A percentile compares a stretch with the other conserved stretches of the same genome.
These are phyloP conservation scores for Isoetes taiwanensis DNA, from an alignment of 75 land plant genomes.

Conservation along the genomic window DNA sequence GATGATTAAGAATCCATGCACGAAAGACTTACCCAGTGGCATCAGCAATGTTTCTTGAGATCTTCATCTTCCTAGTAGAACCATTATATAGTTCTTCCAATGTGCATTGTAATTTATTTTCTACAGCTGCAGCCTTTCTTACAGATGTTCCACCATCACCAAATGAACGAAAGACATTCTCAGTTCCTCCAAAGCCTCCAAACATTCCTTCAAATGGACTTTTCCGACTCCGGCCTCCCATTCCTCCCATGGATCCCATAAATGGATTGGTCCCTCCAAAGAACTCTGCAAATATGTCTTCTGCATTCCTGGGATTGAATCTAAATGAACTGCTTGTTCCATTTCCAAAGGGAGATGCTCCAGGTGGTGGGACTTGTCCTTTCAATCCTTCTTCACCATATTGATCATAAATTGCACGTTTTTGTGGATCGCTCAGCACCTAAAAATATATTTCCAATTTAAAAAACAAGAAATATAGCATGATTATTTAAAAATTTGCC, in stretches of 20 bases:
- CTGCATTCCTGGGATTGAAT: constrained; percentile 32
- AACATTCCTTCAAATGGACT: constrained; percentile 54
- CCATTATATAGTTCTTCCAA: constrained; percentile 42
- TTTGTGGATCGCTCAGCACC: constrained; percentile 81
- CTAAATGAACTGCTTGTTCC: constrained; percentile 19
- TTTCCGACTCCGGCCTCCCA: constrained; percentile 26
- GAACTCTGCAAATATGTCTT: constrained; percentile 53
- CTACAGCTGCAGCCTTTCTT: constrained; percentile 21
- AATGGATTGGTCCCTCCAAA: constrained; percentile 26
- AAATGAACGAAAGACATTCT: constrained; percentile 43
- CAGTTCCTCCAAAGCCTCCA: constrained; percentile 44
- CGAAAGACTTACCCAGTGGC: constrained; percentile 31
- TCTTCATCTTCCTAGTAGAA: constrained; percentile 35
- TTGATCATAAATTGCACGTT: constrained; percentile 63
- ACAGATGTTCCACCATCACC: constrained; percentile 3
- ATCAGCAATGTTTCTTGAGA: constrained; percentile 23
- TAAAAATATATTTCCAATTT: too few relatives aligned
- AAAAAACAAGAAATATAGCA: too few relatives aligned
- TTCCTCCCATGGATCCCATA: constrained; percentile 18
- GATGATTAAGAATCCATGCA: too few relatives aligned
- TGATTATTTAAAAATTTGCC: too few relatives aligned
- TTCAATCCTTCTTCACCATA: constrained; percentile 87
- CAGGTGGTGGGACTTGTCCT: constrained; percentile 49
- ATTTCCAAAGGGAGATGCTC: constrained; percentile 20
- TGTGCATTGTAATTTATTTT: constrained; percentile 29